A percentile compares a stretch with the other conserved stretches of the same genome.
Evolutionary conservation across 2,329 filamentous ascomycete genomes (phyloP).

Genomic region (Fusarium penzigii): DNA sequence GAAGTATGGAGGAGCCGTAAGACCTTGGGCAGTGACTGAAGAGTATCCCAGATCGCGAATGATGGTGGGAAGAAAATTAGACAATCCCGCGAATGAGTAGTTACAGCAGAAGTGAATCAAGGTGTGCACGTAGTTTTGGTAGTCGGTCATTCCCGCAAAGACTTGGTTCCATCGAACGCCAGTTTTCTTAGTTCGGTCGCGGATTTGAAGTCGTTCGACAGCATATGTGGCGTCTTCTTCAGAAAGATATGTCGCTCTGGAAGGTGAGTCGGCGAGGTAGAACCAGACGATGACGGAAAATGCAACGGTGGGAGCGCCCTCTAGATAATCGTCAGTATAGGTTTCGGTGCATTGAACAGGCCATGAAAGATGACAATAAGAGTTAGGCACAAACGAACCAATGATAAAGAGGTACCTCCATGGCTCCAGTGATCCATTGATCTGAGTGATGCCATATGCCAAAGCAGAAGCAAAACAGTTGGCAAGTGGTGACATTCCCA

Average conservation of each 20-base stretch:
- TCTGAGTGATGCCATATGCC: slow-evolving; percentile 17
- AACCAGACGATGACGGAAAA: slow-evolving; percentile 12
- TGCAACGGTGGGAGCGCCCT: slow-evolving; percentile 9
- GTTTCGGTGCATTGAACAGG: rapidly evolving
- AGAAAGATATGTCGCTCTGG: slow-evolving; percentile 7
- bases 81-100: slow-evolving; percentile 16
- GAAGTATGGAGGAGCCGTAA: slow-evolving; percentile 11
- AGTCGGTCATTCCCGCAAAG: slow-evolving; percentile 7
- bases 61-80: slow-evolving; percentile 21
- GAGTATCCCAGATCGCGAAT: slow-evolving; percentile 7
- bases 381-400: neutral
- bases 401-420: slow-evolving; percentile 13
- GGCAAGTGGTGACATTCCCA: slow-evolving; percentile 17
- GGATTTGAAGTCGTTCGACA: slow-evolving; percentile 1
- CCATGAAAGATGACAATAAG: too few species aligned
- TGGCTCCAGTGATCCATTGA: slow-evolving; percentile 5
- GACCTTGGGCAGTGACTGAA: slow-evolving; percentile 9
- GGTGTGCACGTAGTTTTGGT: slow-evolving; percentile 17
- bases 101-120: slow-evolving; percentile 24
- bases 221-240: slow-evolving; percentile 7
- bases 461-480: slow-evolving; percentile 16
- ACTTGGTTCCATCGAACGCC: slow-evolving; percentile 15
- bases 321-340: neutral
- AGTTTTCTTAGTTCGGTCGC: neutral
- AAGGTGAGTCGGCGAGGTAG: slow-evolving; percentile 17